These are phyloP conservation scores for Eucalyptus camaldulensis DNA, from an alignment of 345 rosid genomes.

Conservation along the genomic window DNA sequence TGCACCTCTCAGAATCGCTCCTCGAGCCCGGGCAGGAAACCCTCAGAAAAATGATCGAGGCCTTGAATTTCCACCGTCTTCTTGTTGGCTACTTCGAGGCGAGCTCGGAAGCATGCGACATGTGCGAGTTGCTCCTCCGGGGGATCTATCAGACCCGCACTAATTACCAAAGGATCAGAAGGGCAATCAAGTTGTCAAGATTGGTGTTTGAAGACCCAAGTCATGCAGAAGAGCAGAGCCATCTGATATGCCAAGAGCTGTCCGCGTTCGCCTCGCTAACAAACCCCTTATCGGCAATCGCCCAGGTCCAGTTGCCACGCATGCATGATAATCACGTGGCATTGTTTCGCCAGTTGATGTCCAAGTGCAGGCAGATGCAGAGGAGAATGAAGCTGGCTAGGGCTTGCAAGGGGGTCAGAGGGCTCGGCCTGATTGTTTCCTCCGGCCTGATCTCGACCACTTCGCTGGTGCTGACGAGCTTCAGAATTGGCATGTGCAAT, in stretches of 20 bases:
- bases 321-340: slow-evolving; percentile 26
- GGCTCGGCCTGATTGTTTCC: slow-evolving; percentile 27
- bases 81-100: slow-evolving; percentile 43
- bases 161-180: slow-evolving; percentile 33
- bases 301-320: slow-evolving; percentile 14
- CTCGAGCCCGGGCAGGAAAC: slow-evolving; percentile 53
- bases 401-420: slow-evolving; percentile 29
- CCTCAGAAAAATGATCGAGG: slow-evolving; percentile 15
- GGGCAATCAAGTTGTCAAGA: slow-evolving; percentile 29
- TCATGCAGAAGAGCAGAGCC: background rate
- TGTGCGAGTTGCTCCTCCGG: slow-evolving; percentile 59
- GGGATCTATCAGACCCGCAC: slow-evolving; percentile 39
- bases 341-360: slow-evolving; percentile 32
- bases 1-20: slow-evolving; percentile 47
- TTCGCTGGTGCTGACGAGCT: slow-evolving; percentile 29
- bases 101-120: slow-evolving; percentile 37
- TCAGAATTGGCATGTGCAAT: background rate
- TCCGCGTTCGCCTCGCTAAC: slow-evolving; percentile 25
- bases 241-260: slow-evolving; percentile 31
- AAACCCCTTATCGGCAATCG: slow-evolving; percentile 40
- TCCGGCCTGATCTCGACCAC: slow-evolving; percentile 31
- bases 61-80: slow-evolving; percentile 23
- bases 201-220: slow-evolving; percentile 4
- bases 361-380: slow-evolving; percentile 25
- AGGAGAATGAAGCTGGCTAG: slow-evolving; percentile 26